Conservation (phyloP, 805 yeast genomes). For the Candida andamanensis region DNA sequence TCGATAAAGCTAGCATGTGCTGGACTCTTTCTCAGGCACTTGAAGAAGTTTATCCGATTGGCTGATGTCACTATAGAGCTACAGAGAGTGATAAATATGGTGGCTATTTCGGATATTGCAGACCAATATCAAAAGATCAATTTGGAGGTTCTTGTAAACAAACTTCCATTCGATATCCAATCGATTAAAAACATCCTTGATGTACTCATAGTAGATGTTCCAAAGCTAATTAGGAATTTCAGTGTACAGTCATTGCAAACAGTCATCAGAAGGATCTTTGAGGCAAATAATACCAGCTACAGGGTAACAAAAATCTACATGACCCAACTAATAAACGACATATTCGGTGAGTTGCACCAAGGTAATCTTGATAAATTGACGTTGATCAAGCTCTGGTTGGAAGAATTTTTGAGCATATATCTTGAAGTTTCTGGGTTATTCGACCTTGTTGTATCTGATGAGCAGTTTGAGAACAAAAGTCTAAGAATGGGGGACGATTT, state of each 20-base stretch:
- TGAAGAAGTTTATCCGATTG: conserved; percentile 3
- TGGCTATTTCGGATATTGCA: not conserved
- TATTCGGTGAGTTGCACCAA: too few relatives aligned
- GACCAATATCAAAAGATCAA: too few relatives aligned
- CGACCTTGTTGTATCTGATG: conserved; percentile 15
- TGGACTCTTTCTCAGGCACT: conserved; percentile 1
- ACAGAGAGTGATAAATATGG: not conserved
- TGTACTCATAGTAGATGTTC: too few relatives aligned
- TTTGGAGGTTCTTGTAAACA: not conserved
- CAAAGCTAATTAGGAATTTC: too few relatives aligned
- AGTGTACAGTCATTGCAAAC: too few relatives aligned
- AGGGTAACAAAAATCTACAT: conserved; percentile 5
- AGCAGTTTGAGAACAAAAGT: conserved; percentile 1
- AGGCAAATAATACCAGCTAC: too few relatives aligned
- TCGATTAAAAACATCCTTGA: too few relatives aligned
- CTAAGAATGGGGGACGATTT: conserved; percentile 1
- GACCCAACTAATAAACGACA: conserved; percentile 1
- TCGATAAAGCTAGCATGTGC: conserved; percentile 1
- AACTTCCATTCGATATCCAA: too few relatives aligned
- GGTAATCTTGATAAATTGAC: not conserved
- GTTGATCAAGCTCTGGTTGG: conserved; percentile 61
- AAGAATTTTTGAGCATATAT: conserved; percentile 64
- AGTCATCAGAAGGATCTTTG: too few relatives aligned
- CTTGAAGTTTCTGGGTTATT: conserved; percentile 60
- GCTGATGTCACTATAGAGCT: conserved; percentile 1